Base-by-base conservation (phyloP, 2,329 filamentous ascomycete genomes). In the Trichoderma oligosporum region DNA sequence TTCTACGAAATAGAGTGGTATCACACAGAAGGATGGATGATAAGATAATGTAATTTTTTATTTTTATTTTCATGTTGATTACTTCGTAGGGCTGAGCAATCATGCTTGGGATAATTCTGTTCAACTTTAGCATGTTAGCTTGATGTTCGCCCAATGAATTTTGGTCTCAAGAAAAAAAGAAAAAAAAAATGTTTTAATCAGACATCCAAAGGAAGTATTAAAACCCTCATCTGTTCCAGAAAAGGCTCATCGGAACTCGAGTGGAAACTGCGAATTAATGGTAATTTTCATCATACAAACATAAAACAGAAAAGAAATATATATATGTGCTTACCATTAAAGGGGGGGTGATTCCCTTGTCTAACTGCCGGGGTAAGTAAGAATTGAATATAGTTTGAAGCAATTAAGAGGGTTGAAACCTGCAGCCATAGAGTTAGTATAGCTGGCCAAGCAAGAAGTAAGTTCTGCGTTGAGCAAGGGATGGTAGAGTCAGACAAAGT, bases 241-340 rank as follows among this genome's bases (percentile, higher is more conserved):
- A 77, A 83, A 84, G 84, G 85, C 86, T 83, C 72, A 63, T 72
- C 75, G 80, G 80, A 81, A 81, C 84, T 88, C 85, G 79, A 88
- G 87, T 89, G 87, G 84, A 91, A 91, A 91, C 87, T 91, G 87
- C 87, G 87, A 91, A 90, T 89, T 79, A 82, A 79, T 73, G 82
- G 85, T 79, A 81, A 81, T 73, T 85, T 88, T 88, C 85, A 88
- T 89, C 86, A 88, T 84, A 68, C 27, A 59, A 60, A 67, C 62
- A 60, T 55, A 55, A 60, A 59, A 27, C 31, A 27, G n/a, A n/a
- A 51, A 49, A 52, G 29, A 24, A 56, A 57, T n/a, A n/a, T n/a
- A n/a, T n/a, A n/a, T n/a, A n/a, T n/a, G n/a, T n/a, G n/a, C n/a
- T n/a, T n/a, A n/a, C n/a, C n/a, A n/a, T n/a, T n/a, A n/a, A n/a